These are phyloP conservation scores for Pleurotus tuoliensis DNA, from an alignment of 768 basidiomycete species.

Conservation along the genomic window DNA sequence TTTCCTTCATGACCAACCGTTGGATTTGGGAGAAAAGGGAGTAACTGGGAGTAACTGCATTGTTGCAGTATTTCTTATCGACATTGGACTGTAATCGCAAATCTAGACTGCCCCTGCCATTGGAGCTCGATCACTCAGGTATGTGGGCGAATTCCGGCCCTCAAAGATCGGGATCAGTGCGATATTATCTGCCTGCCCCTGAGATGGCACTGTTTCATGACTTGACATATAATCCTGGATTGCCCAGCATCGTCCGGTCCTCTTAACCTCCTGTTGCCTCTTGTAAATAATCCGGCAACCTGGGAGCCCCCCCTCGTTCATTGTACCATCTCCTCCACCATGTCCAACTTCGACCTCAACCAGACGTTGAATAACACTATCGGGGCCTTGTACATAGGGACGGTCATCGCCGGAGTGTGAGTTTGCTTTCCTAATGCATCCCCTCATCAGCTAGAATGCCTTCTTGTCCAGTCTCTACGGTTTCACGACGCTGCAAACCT, in stretches of 20 bases:
- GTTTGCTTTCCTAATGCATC: constrained; percentile 7
- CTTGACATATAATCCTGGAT: constrained; percentile 9
- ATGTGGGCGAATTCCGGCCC: not conserved
- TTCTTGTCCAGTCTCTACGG: constrained; percentile 30
- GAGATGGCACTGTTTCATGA: not conserved
- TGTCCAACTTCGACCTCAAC: constrained; percentile 1
- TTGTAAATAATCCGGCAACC: not conserved
- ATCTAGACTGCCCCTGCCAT: not conserved
- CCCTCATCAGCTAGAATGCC: not conserved
- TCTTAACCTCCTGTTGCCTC: no score
- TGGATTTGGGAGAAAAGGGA: not conserved
- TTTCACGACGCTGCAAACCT: constrained; percentile 33
- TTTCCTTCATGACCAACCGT: not conserved
- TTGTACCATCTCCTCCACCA: not conserved
- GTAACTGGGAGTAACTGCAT: not conserved
- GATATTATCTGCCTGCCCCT: not conserved
- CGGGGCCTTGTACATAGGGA: constrained; percentile 25
- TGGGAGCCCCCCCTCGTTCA: not conserved
- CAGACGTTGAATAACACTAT: constrained; percentile 24
- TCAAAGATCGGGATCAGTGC: constrained; percentile 2
- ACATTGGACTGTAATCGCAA: not conserved
- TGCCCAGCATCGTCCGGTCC: not conserved
- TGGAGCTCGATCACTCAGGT: not conserved
- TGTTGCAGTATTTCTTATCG: not conserved
- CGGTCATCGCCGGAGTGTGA: constrained; percentile 23